Conservation (phyloP, 2,329 filamentous ascomycete genomes). For the Aspergillus vadensis region DNA sequence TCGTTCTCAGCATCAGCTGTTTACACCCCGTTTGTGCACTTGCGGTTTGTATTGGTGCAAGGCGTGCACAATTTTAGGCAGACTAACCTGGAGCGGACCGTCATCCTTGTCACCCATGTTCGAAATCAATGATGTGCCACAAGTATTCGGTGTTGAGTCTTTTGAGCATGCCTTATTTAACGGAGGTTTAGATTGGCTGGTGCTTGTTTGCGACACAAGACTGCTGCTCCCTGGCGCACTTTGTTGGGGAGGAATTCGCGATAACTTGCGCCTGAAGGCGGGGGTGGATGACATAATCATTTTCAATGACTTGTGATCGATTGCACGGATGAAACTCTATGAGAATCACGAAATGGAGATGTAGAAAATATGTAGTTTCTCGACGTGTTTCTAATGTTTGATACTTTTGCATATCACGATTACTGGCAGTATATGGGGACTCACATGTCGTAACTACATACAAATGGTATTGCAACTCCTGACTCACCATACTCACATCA, state of each 20-base stretch:
- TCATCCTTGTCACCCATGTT: slow-evolving; percentile 28
- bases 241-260: not conserved
- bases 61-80: not conserved
- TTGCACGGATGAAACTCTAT: no score
- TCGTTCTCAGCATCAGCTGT: not conserved
- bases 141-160: slow-evolving; percentile 12
- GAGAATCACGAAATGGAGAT: no score
- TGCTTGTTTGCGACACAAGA: not conserved
- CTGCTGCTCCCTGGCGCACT: not conserved
- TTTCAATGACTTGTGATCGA: no score
- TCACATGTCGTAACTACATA: no score
- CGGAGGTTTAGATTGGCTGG: not conserved
- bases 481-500: no score
- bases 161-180: slow-evolving; percentile 22
- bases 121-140: slow-evolving; percentile 20
- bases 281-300: not conserved
- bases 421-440: no score
- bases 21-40: not conserved
- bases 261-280: not conserved
- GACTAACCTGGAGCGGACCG: slow-evolving; percentile 18
- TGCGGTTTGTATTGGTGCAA: not conserved
- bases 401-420: no score
- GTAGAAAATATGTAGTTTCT: no score
- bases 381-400: no score
- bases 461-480: no score